Percentiles rank a stretch among this genome's conserved stretches.
These are phyloP conservation scores for Penicillium salamii DNA, from an alignment of 495 filamentous ascomycete species.

Conservation along the genomic window DNA sequence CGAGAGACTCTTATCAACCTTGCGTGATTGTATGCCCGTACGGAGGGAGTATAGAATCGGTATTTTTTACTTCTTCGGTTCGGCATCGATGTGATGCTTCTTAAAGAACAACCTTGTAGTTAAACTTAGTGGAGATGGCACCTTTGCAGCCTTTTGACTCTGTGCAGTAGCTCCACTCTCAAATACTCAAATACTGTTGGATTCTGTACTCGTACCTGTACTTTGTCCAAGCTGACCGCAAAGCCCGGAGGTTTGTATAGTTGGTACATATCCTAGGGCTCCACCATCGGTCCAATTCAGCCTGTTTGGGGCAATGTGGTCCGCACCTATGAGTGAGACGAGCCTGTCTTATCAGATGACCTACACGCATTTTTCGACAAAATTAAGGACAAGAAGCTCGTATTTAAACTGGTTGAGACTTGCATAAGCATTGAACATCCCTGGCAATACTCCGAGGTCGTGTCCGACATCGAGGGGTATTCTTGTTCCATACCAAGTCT, in stretches of 20 bases:
- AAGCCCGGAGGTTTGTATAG: neutral
- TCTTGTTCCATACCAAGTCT: too few relatives aligned
- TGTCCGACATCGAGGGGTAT: too few relatives aligned
- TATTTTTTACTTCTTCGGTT: neutral
- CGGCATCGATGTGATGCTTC: neutral
- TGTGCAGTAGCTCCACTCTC: neutral
- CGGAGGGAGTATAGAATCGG: constrained; percentile 4
- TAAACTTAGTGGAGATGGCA: constrained; percentile 6
- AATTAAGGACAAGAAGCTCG: too few relatives aligned
- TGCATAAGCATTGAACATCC: too few relatives aligned
- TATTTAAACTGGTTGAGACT: too few relatives aligned
- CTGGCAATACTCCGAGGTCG: too few relatives aligned
- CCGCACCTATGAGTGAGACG: neutral
- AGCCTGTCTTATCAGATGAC: constrained; percentile 7
- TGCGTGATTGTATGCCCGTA: neutral
- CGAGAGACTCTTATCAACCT: constrained; percentile 22
- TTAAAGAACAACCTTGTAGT: neutral
- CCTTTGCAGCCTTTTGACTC: neutral
- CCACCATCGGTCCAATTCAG: constrained; percentile 2
- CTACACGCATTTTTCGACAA: neutral
- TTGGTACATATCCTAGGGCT: neutral
- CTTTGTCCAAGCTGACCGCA: constrained; percentile 7
- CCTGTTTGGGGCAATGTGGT: neutral
- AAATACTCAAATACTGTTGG: too few relatives aligned
- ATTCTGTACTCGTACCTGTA: too few relatives aligned